Base-by-base conservation (phyloP, 139 green algal genomes). In the Edaphochlamys debaryana region DNA sequence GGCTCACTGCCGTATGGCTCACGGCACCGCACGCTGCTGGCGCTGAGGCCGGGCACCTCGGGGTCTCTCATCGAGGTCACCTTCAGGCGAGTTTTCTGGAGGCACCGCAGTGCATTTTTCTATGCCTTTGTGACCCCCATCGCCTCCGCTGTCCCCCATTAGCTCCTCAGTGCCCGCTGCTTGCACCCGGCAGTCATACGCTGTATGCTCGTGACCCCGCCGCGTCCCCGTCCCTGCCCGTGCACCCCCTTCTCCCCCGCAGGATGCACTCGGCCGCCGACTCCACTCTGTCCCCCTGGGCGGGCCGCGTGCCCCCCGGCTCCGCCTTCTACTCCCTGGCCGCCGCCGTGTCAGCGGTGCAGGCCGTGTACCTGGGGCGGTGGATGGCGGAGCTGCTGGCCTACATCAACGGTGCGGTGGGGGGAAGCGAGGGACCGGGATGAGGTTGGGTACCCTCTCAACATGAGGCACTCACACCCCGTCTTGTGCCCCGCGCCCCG, bases 321-420 rank as follows among this genome's bases (percentile, higher is more conserved):
- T 52, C 85, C 9, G 76, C 86, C 19, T 96, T 88, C 80, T 96
- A 89, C 79, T 89, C 87, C 23, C 45, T 99, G 30, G 56, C 79
- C 19, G 93, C 93, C 11, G 67, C 85, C 38, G 86, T 99, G 52
- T 88, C 68, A 30, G 88, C 93, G 50, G 93, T 99, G 30, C 90
- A 94, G 67, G 60, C 98, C 27, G 90, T 98, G 27, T 98, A 95
- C 87, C 91, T 98, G 69, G 90, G 98, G 69, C 91, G 96, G 69
- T 98, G 98, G 84, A 67, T 99, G 36, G 78, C 90, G 17, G 90
- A 96, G 85, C 86, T 94, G 71, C 41, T 90, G 38, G 74, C 81
- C 6, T 94, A 94, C 86, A 77, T 95, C 22, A 80, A 69, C 41
- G 91, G 89, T 93, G 38, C 27, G 86, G 23, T 6, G 8, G 56